phyloP scores from a whole-genome alignment of 2,329 filamentous ascomycete species.

The Thielaviopsis punctulata region DNA sequence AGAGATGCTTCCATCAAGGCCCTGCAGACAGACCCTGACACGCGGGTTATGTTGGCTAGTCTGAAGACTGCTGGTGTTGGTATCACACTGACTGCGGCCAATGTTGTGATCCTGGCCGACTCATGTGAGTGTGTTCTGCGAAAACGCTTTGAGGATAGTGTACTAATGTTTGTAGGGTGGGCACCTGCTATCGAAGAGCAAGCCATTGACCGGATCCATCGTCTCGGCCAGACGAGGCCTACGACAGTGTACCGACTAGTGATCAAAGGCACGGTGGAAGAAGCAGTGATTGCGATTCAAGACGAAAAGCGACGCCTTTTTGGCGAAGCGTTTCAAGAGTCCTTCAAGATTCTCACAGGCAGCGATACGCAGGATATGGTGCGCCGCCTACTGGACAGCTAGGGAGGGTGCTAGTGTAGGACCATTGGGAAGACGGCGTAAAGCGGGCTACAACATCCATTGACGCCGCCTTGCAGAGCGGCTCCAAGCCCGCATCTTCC shows the following conservation, averaged over 20 bases:
- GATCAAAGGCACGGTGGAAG: slow-evolving; percentile 66
- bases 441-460: not conserved
- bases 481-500: too few species aligned
- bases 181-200: slow-evolving; percentile 86
- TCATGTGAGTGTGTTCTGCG: slow-evolving; percentile 34
- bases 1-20: slow-evolving; percentile 57
- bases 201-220: slow-evolving; percentile 73
- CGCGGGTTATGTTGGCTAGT: slow-evolving; percentile 64
- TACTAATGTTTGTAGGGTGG: slow-evolving; percentile 40
- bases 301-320: slow-evolving; percentile 63
- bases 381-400: slow-evolving; percentile 4
- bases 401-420: not conserved
- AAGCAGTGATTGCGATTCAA: slow-evolving; percentile 64
- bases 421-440: not conserved
- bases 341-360: slow-evolving; percentile 21
- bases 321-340: slow-evolving; percentile 63
- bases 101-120: slow-evolving; percentile 70
- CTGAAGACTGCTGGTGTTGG: slow-evolving; percentile 71
- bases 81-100: slow-evolving; percentile 69
- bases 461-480: too few species aligned
- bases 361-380: slow-evolving; percentile 7
- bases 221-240: slow-evolving; percentile 63
- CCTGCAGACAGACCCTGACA: slow-evolving; percentile 49
- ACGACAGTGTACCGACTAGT: slow-evolving; percentile 69
- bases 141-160: not conserved